A percentile compares a stretch with the other conserved stretches of the same genome.
These are phyloP conservation scores for Yamadazyma taylorii DNA, from an alignment of 1,139 yeast species.

Conservation along the genomic window DNA sequence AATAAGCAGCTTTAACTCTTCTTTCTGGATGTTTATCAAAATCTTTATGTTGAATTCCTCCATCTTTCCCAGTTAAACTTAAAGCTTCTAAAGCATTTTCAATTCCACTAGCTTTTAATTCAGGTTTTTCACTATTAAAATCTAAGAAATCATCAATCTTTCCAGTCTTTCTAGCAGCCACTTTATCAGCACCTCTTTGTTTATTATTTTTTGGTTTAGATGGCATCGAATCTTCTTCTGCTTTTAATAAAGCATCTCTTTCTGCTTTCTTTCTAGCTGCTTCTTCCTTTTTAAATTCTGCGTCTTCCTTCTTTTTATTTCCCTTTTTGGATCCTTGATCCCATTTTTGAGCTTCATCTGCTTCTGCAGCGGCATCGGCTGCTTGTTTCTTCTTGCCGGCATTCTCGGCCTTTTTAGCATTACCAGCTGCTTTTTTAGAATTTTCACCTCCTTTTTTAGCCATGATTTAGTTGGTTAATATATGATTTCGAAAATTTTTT, in stretches of 20 bases:
- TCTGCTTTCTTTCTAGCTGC: conserved; percentile 67
- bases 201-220: conserved; percentile 53
- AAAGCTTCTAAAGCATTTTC: conserved; percentile 81
- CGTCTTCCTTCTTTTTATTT: conserved; percentile 69
- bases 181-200: conserved; percentile 71
- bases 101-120: conserved; percentile 70
- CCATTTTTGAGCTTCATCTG: conserved; percentile 68
- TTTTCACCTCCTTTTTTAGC: conserved; percentile 64
- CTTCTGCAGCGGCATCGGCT: conserved; percentile 46
- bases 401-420: conserved; percentile 68
- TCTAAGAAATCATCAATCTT: conserved; percentile 65
- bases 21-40: conserved; percentile 88
- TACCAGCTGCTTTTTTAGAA: conserved; percentile 66
- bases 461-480: conserved; percentile 41
- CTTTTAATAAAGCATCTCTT: conserved; percentile 56
- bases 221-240: conserved; percentile 66
- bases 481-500: not conserved
- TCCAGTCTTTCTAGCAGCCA: conserved; percentile 62
- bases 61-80: conserved; percentile 57
- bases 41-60: conserved; percentile 58
- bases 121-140: conserved; percentile 47
- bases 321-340: conserved; percentile 70
- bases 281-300: conserved; percentile 58
- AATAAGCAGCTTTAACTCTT: conserved; percentile 79
- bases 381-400: conserved; percentile 63